These are phyloP conservation scores for Tuber borchii DNA, from an alignment of 495 filamentous ascomycete species.

Conservation along the genomic window DNA sequence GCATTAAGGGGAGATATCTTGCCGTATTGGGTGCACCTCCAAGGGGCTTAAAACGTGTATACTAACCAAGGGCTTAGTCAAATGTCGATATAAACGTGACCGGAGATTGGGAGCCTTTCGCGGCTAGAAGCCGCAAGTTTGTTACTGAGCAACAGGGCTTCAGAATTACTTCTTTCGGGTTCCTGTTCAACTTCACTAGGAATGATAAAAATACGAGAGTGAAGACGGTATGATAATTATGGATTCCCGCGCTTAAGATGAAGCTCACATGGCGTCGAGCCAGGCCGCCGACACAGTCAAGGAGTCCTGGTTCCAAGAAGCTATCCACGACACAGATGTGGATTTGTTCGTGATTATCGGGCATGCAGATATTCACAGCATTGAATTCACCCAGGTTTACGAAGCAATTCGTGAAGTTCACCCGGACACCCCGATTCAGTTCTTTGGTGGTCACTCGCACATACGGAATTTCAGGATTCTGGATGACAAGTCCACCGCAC, in stretches of 20 bases:
- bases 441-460: conserved; percentile 89
- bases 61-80: conserved; percentile 62
- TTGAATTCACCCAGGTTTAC: conserved; percentile 71
- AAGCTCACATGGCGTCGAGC: conserved; percentile 11
- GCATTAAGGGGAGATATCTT: conserved; percentile 25
- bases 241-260: not conserved
- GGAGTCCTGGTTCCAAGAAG: conserved; percentile 82
- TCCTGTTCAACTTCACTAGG: conserved; percentile 84
- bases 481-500: conserved; percentile 69
- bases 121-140: conserved; percentile 77
- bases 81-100: conserved; percentile 84
- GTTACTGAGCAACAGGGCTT: conserved; percentile 80
- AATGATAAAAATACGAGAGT: conserved; percentile 87
- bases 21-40: conserved; percentile 10
- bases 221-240: conserved; percentile 45
- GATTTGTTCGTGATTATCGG: conserved; percentile 85
- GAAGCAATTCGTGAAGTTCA: conserved; percentile 68
- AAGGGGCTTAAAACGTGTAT: not conserved
- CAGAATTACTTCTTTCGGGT: conserved; percentile 80
- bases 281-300: conserved; percentile 67
- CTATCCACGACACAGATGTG: conserved; percentile 67
- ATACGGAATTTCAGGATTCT: conserved; percentile 78
- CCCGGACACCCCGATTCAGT: conserved; percentile 78
- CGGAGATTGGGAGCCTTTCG: conserved; percentile 65
- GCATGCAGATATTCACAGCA: conserved; percentile 70